Percentiles rank a stretch among this genome's conserved stretches.
These are phyloP conservation scores for Neohortaea acidophila DNA, from an alignment of 495 filamentous ascomycete genomes.

Conservation along the genomic window DNA sequence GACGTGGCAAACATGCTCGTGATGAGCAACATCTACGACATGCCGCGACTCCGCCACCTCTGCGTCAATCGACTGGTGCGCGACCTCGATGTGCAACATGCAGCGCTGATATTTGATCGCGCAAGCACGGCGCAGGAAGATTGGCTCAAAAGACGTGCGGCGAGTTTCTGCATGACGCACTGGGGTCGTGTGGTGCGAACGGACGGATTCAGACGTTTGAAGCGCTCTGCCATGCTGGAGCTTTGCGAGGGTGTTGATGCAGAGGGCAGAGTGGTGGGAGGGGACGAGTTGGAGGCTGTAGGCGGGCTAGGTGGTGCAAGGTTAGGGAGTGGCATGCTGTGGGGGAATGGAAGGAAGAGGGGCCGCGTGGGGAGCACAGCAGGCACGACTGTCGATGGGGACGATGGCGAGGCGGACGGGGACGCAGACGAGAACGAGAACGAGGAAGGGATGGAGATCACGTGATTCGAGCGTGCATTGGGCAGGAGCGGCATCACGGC, in stretches of 20 bases:
- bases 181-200: constrained; percentile 94
- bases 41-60: constrained; percentile 76
- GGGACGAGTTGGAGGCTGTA: constrained; percentile 68
- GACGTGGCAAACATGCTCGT: constrained; percentile 93
- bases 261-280: constrained; percentile 73
- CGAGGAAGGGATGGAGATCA: constrained; percentile 43
- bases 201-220: constrained; percentile 65
- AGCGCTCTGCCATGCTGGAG: constrained; percentile 62
- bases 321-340: constrained; percentile 35
- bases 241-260: constrained; percentile 73
- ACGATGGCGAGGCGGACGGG: constrained; percentile 47
- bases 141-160: constrained; percentile 77
- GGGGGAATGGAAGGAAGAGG: constrained; percentile 32
- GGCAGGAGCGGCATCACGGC: too few species aligned
- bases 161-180: constrained; percentile 72
- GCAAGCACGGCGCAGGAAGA: constrained; percentile 79
- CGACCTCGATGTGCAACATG: constrained; percentile 85
- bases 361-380: constrained; percentile 43
- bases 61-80: constrained; percentile 75
- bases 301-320: constrained; percentile 48
- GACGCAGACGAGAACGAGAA: constrained; percentile 42
- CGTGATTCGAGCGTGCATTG: too few species aligned
- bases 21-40: constrained; percentile 94
- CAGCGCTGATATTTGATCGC: constrained; percentile 91
- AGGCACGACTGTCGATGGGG: constrained; percentile 42